phyloP scores from a whole-genome alignment of 148 eudicot genomes.

The Rhododendron vialii region DNA sequence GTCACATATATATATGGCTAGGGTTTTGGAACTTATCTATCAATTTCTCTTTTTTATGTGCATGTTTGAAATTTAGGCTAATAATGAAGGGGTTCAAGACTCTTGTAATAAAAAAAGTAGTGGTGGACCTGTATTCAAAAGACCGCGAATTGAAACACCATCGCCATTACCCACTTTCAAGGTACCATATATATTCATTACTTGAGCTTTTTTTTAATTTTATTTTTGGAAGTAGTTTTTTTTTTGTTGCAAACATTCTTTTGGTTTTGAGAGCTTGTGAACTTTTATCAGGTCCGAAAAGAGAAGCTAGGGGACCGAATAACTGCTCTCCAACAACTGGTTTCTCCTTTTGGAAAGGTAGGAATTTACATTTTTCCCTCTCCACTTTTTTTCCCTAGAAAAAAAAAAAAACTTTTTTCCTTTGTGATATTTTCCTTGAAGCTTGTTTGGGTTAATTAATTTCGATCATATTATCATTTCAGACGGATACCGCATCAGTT shows the following conservation, averaged over 20 bases:
- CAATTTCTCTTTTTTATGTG: not conserved
- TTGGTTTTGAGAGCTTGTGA: not conserved
- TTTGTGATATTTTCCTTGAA: not conserved
- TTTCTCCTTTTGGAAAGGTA: constrained; percentile 95
- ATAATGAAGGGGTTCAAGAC: constrained; percentile 26
- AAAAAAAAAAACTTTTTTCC: not conserved
- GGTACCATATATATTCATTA: constrained; percentile 29
- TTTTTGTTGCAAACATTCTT: not conserved
- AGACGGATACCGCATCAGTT: constrained; percentile 98
- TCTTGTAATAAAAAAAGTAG: constrained; percentile 26
- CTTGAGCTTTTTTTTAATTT: not conserved
- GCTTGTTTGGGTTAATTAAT: not conserved
- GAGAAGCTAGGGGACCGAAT: constrained; percentile 94
- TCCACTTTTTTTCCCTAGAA: not conserved
- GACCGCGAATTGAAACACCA: constrained; percentile 63
- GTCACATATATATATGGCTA: not conserved
- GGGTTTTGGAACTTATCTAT: constrained; percentile 17
- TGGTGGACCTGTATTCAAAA: constrained; percentile 49
- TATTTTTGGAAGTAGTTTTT: not conserved
- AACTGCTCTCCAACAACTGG: constrained; percentile 89
- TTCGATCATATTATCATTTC: constrained; percentile 12
- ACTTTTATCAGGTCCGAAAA: constrained; percentile 61
- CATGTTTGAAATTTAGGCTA: constrained; percentile 11
- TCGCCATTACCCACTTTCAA: constrained; percentile 82
- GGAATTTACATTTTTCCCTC: constrained; percentile 5